phyloP scores from a whole-genome alignment of 345 rosid genomes.

The Acer negundo region DNA sequence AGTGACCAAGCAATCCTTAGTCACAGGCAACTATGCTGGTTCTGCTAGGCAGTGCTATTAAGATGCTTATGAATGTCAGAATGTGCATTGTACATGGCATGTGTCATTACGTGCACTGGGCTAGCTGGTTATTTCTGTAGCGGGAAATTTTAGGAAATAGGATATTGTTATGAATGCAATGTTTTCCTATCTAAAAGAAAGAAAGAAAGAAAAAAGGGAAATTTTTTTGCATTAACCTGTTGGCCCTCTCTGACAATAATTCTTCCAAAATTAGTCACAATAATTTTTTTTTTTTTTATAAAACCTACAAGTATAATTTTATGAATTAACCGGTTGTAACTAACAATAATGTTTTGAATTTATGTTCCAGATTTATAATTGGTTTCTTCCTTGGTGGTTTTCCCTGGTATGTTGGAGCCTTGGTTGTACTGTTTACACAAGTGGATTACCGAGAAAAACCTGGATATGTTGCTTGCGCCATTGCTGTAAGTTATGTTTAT shows the following conservation, averaged over 20 bases:
- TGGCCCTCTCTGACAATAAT: not conserved
- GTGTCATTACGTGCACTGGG: not conserved
- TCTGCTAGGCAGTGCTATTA: not conserved
- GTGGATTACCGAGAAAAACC: conserved; percentile 83
- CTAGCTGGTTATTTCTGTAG: not conserved
- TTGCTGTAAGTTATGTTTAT: conserved; percentile 57
- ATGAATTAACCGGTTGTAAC: not conserved
- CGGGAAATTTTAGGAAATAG: not conserved
- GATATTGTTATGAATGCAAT: not conserved
- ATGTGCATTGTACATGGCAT: not conserved
- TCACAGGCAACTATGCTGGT: not conserved
- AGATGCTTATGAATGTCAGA: no score
- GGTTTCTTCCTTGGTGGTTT: conserved; percentile 88
- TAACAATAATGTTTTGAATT: not conserved
- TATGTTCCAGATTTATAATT: conserved; percentile 54
- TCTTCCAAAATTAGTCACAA: not conserved
- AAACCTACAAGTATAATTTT: no score
- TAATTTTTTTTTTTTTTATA: no score
- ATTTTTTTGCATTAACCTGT: not conserved
- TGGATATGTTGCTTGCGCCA: conserved; percentile 77
- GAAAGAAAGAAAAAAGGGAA: not conserved
- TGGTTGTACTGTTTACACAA: conserved; percentile 49
- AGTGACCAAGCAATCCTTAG: not conserved
- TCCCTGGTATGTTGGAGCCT: conserved; percentile 84
- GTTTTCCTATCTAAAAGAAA: not conserved